Percentiles rank a stretch among this genome's conserved stretches.
Conservation (phyloP, 2,329 filamentous ascomycete species). For the Alternaria ethzedia region DNA sequence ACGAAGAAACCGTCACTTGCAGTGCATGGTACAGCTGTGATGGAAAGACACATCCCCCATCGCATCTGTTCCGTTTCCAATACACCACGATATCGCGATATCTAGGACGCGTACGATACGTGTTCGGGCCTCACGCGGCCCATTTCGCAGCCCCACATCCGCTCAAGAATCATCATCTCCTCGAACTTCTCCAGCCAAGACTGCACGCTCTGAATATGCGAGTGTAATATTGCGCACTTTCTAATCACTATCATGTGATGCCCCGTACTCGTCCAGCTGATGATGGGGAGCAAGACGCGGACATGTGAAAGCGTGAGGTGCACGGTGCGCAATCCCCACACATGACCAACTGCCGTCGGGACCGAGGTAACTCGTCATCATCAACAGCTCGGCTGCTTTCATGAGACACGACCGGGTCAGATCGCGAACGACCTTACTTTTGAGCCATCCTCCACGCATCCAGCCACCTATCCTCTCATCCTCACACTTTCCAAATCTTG, state of each 20-base stretch:
- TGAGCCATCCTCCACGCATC: slow-evolving; percentile 1
- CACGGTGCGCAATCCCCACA: slow-evolving; percentile 14
- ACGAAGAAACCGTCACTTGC: neutral
- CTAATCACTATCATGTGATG: slow-evolving; percentile 3
- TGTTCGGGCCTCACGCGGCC: neutral
- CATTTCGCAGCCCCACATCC: neutral
- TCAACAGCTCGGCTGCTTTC: slow-evolving; percentile 18
- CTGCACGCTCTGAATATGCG: neutral
- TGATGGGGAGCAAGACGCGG: neutral
- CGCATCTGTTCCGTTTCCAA: neutral
- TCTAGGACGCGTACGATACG: neutral
- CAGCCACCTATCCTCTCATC: slow-evolving; percentile 7
- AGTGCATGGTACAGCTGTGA: neutral
- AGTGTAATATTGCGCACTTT: neutral
- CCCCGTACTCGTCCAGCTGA: neutral
- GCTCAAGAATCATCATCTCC: neutral
- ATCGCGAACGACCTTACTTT: slow-evolving; percentile 9
- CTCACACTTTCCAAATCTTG: neutral
- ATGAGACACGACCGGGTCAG: slow-evolving; percentile 13
- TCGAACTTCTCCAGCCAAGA: neutral
- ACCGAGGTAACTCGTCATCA: slow-evolving; percentile 18
- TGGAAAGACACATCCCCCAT: neutral
- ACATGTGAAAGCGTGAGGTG: slow-evolving; percentile 13
- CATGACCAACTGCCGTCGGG: slow-evolving; percentile 18
- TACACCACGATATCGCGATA: neutral